phyloP scores from a whole-genome alignment of 2,329 filamentous ascomycete species.

The Calonectria pseudoturangicola region DNA sequence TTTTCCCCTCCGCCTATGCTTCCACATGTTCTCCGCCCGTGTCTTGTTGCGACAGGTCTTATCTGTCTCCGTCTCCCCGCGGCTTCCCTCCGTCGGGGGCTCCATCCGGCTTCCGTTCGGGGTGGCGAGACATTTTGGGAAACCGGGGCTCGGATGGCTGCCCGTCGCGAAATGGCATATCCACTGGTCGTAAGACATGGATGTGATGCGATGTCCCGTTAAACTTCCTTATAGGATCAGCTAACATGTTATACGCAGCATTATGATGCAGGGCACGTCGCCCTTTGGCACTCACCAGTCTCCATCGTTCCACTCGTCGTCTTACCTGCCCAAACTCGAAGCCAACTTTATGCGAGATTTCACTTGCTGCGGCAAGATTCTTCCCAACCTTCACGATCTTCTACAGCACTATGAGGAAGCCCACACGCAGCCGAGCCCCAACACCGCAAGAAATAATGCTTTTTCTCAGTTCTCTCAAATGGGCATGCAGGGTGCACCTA shows the following conservation, averaged over 20 bases:
- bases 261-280: conserved; percentile 97
- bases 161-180: conserved; percentile 39
- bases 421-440: conserved; percentile 82
- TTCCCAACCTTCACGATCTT: conserved; percentile 94
- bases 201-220: conserved; percentile 38
- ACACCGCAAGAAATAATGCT: conserved; percentile 63
- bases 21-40: neutral
- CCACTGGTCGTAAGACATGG: conserved; percentile 37
- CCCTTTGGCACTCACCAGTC: conserved; percentile 88
- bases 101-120: conserved; percentile 39
- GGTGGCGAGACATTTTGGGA: conserved; percentile 51
- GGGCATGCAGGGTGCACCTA: conserved; percentile 57
- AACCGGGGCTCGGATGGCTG: conserved; percentile 43
- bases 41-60: neutral
- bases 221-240: conserved; percentile 27
- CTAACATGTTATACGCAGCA: conserved; percentile 72
- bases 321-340: conserved; percentile 96
- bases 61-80: conserved; percentile 23
- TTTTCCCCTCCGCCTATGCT: conserved; percentile 2
- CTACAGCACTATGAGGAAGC: conserved; percentile 97
- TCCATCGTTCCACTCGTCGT: conserved; percentile 97
- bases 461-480: conserved; percentile 64
- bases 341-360: conserved; percentile 99
- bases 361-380: conserved; percentile 91
- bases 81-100: conserved; percentile 26